Conservation (phyloP, 805 yeast genomes). For the Candida xiaguanensis region DNA sequence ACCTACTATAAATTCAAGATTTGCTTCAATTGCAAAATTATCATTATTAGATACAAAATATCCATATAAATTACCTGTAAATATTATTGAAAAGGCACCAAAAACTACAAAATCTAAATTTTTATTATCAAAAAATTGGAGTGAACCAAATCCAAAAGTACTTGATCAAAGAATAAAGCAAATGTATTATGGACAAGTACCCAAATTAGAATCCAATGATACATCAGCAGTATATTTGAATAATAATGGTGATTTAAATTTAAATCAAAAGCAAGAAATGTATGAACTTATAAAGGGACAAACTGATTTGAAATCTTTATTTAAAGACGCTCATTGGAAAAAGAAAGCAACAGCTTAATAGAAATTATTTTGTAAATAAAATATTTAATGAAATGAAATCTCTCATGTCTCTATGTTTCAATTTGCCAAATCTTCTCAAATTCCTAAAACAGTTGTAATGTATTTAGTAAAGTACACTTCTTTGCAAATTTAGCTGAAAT, state of each 20-base stretch:
- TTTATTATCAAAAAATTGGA: slow-evolving; percentile 28
- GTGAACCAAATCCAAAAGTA: slow-evolving; percentile 18
- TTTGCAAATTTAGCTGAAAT: too few relatives aligned
- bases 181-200: slow-evolving; percentile 31
- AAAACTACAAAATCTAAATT: slow-evolving; percentile 21
- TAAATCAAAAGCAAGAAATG: slow-evolving; percentile 29
- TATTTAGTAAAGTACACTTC: too few relatives aligned
- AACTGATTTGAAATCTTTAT: slow-evolving; percentile 12
- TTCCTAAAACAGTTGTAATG: too few relatives aligned
- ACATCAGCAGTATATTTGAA: neutral
- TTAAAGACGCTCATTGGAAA: slow-evolving; percentile 17
- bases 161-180: slow-evolving; percentile 23
- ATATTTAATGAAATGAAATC: too few relatives aligned
- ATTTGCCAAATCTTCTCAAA: too few relatives aligned
- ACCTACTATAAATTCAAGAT: slow-evolving; percentile 26
- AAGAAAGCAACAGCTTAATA: neutral
- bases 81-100: slow-evolving; percentile 24
- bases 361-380: slow-evolving; percentile 5
- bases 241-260: slow-evolving; percentile 7
- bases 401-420: too few relatives aligned
- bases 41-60: slow-evolving; percentile 35
- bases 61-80: slow-evolving; percentile 37
- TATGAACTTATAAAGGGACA: slow-evolving; percentile 29
- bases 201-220: slow-evolving; percentile 7
- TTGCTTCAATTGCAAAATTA: slow-evolving; percentile 39